Base-by-base conservation (phyloP, 2,329 filamentous ascomycete species). In the Nemania sp. region DNA sequence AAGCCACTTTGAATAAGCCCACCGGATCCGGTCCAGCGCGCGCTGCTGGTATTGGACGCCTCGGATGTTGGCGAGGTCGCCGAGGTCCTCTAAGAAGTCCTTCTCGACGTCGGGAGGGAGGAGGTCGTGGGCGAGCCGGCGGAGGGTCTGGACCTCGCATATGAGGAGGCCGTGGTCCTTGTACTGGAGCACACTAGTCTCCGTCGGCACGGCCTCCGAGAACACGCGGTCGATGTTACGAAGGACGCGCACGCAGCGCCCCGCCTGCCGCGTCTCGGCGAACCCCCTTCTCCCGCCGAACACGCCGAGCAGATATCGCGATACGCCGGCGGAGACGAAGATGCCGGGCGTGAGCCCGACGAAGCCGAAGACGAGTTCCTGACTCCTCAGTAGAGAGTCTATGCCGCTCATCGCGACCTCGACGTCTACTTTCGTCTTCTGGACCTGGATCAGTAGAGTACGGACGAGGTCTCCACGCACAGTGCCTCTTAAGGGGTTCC, bases 381-480 rank as follows among this genome's bases (percentile, higher is more conserved):
- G 95, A 71, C 93, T 97, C 79, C 95, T 97, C 59, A 99, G 83
- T 34, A 99, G 83, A 35, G 92, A 87, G 79, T 99, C 94, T 66
- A 99, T 99, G 17, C 95, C 95, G 61, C 90, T 92, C 79, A 99
- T 93, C 13, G 95, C 95, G 63, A 98, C 88, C 75, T 99, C 95
- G 12, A 99, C 87, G 72, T 99, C 95, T 9, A 99, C 95, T 79
- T 99, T 99, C 20, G 95, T 98, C 82, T 99, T 99, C 72, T 99
- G 95, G 39, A 99, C 89, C 73, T 99, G 95, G 57, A 99, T 98
- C 46, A 99, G 81, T 29, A 99, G 85, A 4, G 94, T 92, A 53
- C 94, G 88, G 37, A 98, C 85, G 29, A 99, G 82, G 69, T 98
- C 94, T 11, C 95, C 95, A 32, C 87, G 85, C 17, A 99, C 77